Conservation (phyloP, 2,329 filamentous ascomycete genomes). For the Xylariaceae sp. region DNA sequence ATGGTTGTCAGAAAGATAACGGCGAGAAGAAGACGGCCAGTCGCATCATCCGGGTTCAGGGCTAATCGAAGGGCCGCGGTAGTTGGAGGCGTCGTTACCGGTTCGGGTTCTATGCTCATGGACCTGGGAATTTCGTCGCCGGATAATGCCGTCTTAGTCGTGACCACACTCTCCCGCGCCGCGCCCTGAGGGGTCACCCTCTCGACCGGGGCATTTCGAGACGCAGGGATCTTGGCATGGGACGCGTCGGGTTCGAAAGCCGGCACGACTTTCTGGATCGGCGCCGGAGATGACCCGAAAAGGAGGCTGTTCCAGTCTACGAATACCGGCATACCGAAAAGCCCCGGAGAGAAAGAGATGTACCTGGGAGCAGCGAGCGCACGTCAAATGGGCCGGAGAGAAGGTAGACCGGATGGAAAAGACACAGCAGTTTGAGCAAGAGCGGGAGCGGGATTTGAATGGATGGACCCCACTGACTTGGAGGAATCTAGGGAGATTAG, state of each 20-base stretch:
- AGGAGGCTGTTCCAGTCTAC: conserved; percentile 24
- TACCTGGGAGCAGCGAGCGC: neutral
- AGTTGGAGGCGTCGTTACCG: neutral
- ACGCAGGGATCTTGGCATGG: neutral
- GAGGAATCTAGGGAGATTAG: neutral
- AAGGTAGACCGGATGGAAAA: neutral
- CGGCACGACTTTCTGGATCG: conserved; percentile 8
- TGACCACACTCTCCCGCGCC: neutral
- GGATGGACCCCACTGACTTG: neutral
- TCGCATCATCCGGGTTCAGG: neutral
- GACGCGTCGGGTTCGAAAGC: conserved; percentile 13
- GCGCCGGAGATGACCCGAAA: conserved; percentile 13
- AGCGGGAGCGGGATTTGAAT: neutral
- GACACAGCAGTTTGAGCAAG: neutral
- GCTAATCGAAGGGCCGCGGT: neutral
- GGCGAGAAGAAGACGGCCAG: conserved; percentile 11
- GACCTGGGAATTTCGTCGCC: neutral
- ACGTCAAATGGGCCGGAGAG: neutral
- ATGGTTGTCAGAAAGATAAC: conserved; percentile 14
- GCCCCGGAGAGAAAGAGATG: conserved; percentile 10
- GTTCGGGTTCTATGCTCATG: neutral
- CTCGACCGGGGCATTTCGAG: conserved; percentile 1
- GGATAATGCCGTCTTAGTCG: neutral
- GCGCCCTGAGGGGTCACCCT: neutral
- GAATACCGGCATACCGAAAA: conserved; percentile 21